phyloP scores from a whole-genome alignment of 169 alveolate genomes.

The Plasmodium gonderi region DNA sequence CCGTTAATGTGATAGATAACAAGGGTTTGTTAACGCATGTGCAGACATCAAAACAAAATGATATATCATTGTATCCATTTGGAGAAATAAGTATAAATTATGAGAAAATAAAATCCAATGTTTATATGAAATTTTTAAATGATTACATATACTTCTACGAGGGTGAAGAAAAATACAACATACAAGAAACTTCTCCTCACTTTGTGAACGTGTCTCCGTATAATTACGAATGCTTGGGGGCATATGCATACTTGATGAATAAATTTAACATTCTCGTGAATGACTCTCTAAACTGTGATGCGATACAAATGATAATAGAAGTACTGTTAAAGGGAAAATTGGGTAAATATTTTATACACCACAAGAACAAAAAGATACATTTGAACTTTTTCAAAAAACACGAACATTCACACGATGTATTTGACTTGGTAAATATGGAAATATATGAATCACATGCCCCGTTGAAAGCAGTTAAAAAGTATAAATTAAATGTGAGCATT shows the following conservation, averaged over 20 bases:
- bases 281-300: constrained; percentile 55
- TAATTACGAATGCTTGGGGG: constrained; percentile 68
- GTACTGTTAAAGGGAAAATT: constrained; percentile 57
- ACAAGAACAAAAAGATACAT: constrained; percentile 23
- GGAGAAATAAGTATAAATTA: constrained; percentile 23
- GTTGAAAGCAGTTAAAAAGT: not conserved
- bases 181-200: not conserved
- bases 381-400: constrained; percentile 22
- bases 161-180: not conserved
- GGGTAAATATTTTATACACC: constrained; percentile 48
- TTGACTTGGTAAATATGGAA: constrained; percentile 46
- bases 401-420: constrained; percentile 1
- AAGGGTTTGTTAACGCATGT: not conserved
- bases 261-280: constrained; percentile 68
- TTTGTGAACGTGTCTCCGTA: constrained; percentile 39
- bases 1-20: not conserved
- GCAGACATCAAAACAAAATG: constrained; percentile 42
- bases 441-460: constrained; percentile 31
- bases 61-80: constrained; percentile 16
- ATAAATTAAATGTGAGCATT: constrained; percentile 47
- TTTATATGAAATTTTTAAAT: constrained; percentile 46
- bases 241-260: constrained; percentile 69
- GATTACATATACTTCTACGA: constrained; percentile 49
- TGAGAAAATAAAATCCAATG: not conserved
- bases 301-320: constrained; percentile 56